Percentiles rank a stretch among this genome's conserved stretches.
phyloP scores from a whole-genome alignment of 1,139 yeast species.

The Scheffersomyces segobiensis region DNA sequence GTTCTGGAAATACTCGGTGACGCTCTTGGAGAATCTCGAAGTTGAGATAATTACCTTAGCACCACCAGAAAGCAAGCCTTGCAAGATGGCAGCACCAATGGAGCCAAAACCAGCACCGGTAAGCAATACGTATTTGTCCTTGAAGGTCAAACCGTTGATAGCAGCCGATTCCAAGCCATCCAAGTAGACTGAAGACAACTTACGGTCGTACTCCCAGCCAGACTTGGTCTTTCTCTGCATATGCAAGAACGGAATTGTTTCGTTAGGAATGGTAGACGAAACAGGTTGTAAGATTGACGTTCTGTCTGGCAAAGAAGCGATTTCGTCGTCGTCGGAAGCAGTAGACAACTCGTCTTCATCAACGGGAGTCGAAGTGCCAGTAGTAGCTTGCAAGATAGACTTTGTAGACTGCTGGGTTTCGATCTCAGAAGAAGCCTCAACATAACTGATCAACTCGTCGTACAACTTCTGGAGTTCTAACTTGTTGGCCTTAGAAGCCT shows the following conservation, averaged over 20 bases:
- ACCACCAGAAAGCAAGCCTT: conserved; percentile 96
- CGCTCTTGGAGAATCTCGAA: conserved; percentile 90
- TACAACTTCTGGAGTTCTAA: conserved; percentile 80
- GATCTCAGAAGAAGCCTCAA: conserved; percentile 69
- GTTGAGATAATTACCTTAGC: conserved; percentile 96
- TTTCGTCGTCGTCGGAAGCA: conserved; percentile 64
- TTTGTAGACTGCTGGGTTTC: conserved; percentile 49
- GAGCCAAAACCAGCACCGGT: conserved; percentile 99
- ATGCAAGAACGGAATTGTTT: conserved; percentile 93
- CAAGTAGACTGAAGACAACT: conserved; percentile 73
- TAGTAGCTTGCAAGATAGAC: conserved; percentile 35
- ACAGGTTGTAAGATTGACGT: conserved; percentile 72
- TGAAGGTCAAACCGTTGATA: conserved; percentile 85
- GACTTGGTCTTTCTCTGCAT: conserved; percentile 72
- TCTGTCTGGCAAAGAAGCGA: conserved; percentile 76
- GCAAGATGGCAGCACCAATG: conserved; percentile 95
- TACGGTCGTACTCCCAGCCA: conserved; percentile 87
- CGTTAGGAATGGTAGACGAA: conserved; percentile 71
- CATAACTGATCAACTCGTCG: conserved; percentile 72
- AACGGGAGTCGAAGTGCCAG: conserved; percentile 42
- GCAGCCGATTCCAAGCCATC: conserved; percentile 94
- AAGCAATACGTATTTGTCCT: conserved; percentile 83
- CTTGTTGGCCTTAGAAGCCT: conserved; percentile 64
- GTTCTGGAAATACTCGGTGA: conserved; percentile 93
- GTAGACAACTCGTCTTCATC: conserved; percentile 54